Evolutionary conservation across 139 green algal genomes (phyloP), one percentile per base, ranked within the genome.

Genomic region (Astrephomene gubernaculifera): DNA sequence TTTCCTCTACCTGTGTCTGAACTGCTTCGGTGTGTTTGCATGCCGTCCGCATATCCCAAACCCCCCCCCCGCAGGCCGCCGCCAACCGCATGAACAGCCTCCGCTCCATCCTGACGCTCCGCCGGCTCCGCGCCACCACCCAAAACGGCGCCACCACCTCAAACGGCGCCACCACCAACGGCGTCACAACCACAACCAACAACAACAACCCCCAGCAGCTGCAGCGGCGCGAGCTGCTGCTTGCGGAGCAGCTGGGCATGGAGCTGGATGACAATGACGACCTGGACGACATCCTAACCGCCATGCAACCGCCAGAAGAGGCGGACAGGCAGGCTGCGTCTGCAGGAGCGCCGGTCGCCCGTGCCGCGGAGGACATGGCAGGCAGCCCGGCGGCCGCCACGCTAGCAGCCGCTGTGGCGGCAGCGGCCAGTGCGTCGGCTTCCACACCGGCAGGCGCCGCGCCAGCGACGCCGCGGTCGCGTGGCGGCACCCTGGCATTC

Each of bases 221-320:
- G 45, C 53, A 52, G 27, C 72, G 63, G 60, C 29, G 35, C 31
- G 39, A 71, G 52, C 36, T 49, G 17, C 5, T 36, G 1, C 1
- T n/a, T n/a, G 71, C n/a, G 2, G 49, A 63, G 41, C 2, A 71
- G 10, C 52, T 25, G 38, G 22, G 25, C 45, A n/a, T 22, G 5
- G 27, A 33, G 19, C 6, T 49, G 33, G 39, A 76, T 5, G 65
- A 52, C 36, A 22, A 1, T 9, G 79, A 78, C 79, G 79, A 79
- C 10, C 79, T 86, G 43, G 65, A 86, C 9, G 78, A 74, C 39
- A 84, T 84, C 63, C 44, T 84, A 19, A 27, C 10, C 21, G 61
- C 63, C 27, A 36, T 84, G 43, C 78, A 73, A 24, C 78, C 75
- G 7, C 75, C n/a, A 24, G 54, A 70, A 2, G 57, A 60, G 2